These are phyloP conservation scores for Leccinum pachyderme DNA, from an alignment of 1,284 basidiomycete genomes.

Conservation along the genomic window DNA sequence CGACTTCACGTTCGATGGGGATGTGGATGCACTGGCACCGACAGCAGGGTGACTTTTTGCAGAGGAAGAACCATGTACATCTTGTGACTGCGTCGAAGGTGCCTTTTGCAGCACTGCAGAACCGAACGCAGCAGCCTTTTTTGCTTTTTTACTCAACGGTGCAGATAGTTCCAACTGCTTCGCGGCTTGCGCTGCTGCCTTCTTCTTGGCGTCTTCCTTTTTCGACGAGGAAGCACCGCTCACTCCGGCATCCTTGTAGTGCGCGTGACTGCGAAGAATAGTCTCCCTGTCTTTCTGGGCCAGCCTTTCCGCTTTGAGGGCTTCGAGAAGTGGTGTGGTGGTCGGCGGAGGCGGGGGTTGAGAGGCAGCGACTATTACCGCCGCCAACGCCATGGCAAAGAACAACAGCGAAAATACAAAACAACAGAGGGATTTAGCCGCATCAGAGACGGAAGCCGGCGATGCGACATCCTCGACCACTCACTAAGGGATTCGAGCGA, in stretches of 20 bases:
- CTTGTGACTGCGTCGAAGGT: constrained; percentile 9
- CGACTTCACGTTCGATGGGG: constrained; percentile 17
- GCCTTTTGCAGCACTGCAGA: constrained; percentile 20
- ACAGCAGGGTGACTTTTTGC: constrained; percentile 9
- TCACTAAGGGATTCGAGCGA: constrained; percentile 64
- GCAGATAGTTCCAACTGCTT: constrained; percentile 15
- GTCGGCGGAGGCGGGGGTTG: constrained; percentile 62
- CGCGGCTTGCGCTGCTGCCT: constrained; percentile 21
- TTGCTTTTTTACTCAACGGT: constrained; percentile 40
- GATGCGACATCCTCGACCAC: constrained; percentile 18
- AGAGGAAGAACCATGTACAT: constrained; percentile 11
- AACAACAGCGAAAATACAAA: neutral
- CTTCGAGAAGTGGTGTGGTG: constrained; percentile 86
- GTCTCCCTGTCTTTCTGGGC: constrained; percentile 70
- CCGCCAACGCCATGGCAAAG: neutral
- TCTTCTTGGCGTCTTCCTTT: constrained; percentile 57
- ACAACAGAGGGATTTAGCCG: neutral
- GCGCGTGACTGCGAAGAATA: constrained; percentile 64
- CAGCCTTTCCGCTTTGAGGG: constrained; percentile 77
- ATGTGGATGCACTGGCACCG: neutral
- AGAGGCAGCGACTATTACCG: constrained; percentile 53
- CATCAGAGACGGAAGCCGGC: constrained; percentile 3
- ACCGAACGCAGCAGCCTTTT: constrained; percentile 39
- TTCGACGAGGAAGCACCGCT: constrained; percentile 30
- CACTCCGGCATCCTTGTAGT: constrained; percentile 53